Conservation (phyloP, 2,329 filamentous ascomycete genomes). For the Stagonosporopsis vannaccii region DNA sequence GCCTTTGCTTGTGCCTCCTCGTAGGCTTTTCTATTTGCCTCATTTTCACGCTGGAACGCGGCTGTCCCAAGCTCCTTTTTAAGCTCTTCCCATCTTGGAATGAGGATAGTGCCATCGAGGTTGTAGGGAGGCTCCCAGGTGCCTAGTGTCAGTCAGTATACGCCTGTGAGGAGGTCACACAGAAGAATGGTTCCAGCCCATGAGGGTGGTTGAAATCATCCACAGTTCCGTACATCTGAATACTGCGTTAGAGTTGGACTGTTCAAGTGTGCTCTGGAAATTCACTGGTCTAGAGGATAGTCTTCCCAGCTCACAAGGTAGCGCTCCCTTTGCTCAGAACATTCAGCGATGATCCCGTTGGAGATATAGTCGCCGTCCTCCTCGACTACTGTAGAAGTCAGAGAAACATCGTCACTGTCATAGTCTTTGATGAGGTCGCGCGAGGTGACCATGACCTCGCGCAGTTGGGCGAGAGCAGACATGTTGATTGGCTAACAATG, state of each 20-base stretch:
- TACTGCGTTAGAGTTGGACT: background rate
- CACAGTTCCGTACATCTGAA: background rate
- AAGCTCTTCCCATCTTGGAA: conserved; percentile 9
- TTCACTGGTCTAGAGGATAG: conserved; percentile 57
- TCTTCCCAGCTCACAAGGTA: conserved; percentile 72
- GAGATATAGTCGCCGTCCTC: conserved; percentile 12
- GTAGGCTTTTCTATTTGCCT: conserved; percentile 18
- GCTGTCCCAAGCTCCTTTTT: conserved; percentile 17
- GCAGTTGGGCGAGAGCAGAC: conserved; percentile 1
- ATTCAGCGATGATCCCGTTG: conserved; percentile 40
- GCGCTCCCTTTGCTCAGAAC: conserved; percentile 49
- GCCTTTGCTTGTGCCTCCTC: conserved; percentile 14
- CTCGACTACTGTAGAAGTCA: conserved; percentile 59
- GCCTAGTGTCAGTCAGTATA: conserved; percentile 21
- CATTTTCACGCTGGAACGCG: conserved; percentile 12
- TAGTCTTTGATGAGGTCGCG: conserved; percentile 23
- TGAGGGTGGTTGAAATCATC: background rate
- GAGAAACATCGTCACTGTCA: conserved; percentile 61
- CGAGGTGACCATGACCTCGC: conserved; percentile 7
- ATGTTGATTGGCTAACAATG: conserved; percentile 22
- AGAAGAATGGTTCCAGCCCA: background rate
- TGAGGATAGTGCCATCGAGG: conserved; percentile 18
- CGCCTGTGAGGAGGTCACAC: background rate
- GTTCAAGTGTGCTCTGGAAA: background rate
- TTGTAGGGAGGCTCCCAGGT: conserved; percentile 40